Conservation (phyloP, 2,329 filamentous ascomycete genomes). For the Aspergillus amoenus region DNA sequence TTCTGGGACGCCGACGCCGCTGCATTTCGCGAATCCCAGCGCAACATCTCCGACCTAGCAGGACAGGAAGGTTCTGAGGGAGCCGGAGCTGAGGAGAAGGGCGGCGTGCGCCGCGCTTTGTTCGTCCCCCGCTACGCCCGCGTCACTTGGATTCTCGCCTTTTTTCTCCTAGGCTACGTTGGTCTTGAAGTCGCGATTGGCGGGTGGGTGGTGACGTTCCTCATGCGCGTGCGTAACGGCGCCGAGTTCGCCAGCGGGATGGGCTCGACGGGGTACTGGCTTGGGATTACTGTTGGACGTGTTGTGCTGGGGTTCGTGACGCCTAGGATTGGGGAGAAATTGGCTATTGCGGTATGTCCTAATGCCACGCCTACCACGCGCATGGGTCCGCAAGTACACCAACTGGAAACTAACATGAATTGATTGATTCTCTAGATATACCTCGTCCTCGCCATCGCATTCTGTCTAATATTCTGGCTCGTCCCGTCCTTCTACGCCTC, state of each 20-base stretch:
- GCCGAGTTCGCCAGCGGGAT: slow-evolving; percentile 71
- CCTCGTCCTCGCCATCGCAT: slow-evolving; percentile 59
- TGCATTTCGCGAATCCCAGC: background rate
- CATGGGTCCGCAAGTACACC: no score
- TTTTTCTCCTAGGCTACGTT: slow-evolving; percentile 77
- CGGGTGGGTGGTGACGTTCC: slow-evolving; percentile 83
- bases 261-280: slow-evolving; percentile 79
- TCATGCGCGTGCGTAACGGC: slow-evolving; percentile 73
- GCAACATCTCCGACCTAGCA: background rate
- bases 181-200: slow-evolving; percentile 70
- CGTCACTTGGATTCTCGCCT: slow-evolving; percentile 33
- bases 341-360: slow-evolving; percentile 50
- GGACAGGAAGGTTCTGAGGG: background rate
- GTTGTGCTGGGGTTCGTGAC: slow-evolving; percentile 75
- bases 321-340: slow-evolving; percentile 65
- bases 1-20: slow-evolving; percentile 16
- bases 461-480: slow-evolving; percentile 77
- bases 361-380: no score
- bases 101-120: slow-evolving; percentile 11
- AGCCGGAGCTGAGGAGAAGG: background rate
- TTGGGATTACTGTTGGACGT: slow-evolving; percentile 74
- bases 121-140: slow-evolving; percentile 11
- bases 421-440: slow-evolving; percentile 55
- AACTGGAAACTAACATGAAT: background rate
- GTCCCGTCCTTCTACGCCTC: slow-evolving; percentile 74